These are phyloP conservation scores for Limnanthes douglasii DNA, from an alignment of 345 rosid genomes.

Conservation along the genomic window DNA sequence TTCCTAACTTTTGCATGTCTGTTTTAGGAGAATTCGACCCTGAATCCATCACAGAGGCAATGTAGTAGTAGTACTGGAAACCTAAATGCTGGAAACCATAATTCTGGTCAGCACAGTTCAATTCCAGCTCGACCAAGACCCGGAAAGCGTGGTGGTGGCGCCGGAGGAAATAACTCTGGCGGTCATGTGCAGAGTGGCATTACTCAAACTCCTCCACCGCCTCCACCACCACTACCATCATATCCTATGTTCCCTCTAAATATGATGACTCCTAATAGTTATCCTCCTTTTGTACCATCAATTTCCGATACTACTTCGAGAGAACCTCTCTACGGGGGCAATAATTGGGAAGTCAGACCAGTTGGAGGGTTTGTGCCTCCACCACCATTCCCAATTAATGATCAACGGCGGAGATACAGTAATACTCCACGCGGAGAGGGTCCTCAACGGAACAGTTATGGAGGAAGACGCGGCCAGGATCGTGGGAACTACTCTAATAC, in stretches of 20 bases:
- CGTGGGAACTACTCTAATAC: constrained; percentile 26
- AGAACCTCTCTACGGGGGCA: constrained; percentile 22
- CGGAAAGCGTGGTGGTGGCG: constrained; percentile 20
- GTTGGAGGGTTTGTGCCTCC: constrained; percentile 27
- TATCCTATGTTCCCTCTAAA: constrained; percentile 15
- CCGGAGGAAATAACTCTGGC: constrained; percentile 12
- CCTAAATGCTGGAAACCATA: constrained; percentile 25
- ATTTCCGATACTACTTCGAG: constrained; percentile 20
- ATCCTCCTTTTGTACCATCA: constrained; percentile 14
- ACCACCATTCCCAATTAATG: constrained; percentile 20
- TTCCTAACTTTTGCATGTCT: background rate
- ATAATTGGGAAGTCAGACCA: constrained; percentile 29
- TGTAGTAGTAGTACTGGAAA: constrained; percentile 9
- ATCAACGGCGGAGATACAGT: no score
- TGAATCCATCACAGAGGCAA: constrained; percentile 19
- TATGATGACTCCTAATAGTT: constrained; percentile 20
- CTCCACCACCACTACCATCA: constrained; percentile 31
- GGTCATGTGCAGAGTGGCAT: constrained; percentile 16
- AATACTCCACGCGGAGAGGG: constrained; percentile 34
- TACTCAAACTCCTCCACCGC: constrained; percentile 14
- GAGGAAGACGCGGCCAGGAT: constrained; percentile 34
- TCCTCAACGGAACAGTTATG: constrained; percentile 21
- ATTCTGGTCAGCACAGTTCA: constrained; percentile 14
- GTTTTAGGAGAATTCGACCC: constrained; percentile 17
- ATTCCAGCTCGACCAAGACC: constrained; percentile 18